These are phyloP conservation scores for Colletotrichum sp. DNA, from an alignment of 2,329 filamentous ascomycete species.

Conservation along the genomic window DNA sequence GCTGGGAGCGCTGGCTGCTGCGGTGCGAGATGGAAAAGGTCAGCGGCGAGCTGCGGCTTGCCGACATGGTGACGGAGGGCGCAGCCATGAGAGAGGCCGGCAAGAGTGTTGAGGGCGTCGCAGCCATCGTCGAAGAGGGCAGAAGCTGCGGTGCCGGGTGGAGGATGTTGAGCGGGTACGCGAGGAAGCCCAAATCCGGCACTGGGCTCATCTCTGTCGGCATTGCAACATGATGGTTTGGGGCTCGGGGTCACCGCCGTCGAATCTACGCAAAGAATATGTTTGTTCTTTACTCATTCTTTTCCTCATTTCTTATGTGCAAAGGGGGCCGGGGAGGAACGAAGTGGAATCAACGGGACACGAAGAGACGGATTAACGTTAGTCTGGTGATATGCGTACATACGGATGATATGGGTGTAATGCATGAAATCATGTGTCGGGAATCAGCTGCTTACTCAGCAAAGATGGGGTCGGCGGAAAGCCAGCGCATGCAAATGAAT, in stretches of 20 bases:
- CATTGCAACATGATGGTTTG: background rate
- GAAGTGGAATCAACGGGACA: background rate
- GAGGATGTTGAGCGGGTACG: constrained; percentile 67
- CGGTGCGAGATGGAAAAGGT: constrained; percentile 83
- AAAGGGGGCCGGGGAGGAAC: background rate
- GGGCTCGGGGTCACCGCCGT: background rate
- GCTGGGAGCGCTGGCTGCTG: constrained; percentile 96
- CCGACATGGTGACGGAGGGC: constrained; percentile 56
- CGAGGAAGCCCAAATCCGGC: constrained; percentile 59
- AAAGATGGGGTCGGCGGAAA: background rate
- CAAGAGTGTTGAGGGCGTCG: constrained; percentile 64
- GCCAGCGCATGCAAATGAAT: background rate
- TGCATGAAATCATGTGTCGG: background rate
- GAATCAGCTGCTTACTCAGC: background rate
- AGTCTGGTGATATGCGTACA: background rate
- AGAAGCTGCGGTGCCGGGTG: constrained; percentile 63
- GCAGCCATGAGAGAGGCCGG: constrained; percentile 60
- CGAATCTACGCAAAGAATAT: background rate
- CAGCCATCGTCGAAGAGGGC: constrained; percentile 68
- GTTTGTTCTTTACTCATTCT: background rate
- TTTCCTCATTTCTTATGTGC: background rate
- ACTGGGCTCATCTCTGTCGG: constrained; percentile 39
- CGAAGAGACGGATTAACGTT: background rate
- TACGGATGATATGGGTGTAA: background rate
- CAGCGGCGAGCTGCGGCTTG: constrained; percentile 67